A percentile compares a stretch with the other conserved stretches of the same genome.
phyloP scores from a whole-genome alignment of 306 rosid species.

The Cicer arietinum region DNA sequence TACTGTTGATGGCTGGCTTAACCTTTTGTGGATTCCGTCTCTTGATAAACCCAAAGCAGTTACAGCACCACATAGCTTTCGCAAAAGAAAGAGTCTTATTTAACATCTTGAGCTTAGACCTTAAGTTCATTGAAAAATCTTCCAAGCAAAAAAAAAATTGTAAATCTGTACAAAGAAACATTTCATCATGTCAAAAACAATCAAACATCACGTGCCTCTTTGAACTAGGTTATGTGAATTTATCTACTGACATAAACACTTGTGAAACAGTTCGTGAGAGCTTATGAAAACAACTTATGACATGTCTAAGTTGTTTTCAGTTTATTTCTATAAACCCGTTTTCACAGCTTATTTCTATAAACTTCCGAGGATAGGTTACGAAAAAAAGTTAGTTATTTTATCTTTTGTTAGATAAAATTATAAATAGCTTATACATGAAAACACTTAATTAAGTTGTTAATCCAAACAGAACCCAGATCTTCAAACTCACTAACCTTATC shows the following conservation, averaged over 20 bases:
- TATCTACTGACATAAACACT: too few relatives aligned
- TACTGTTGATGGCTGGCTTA: conserved; percentile 46
- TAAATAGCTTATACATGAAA: too few relatives aligned
- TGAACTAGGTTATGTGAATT: too few relatives aligned
- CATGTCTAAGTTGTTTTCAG: too few relatives aligned
- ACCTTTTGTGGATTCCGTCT: conserved; percentile 51
- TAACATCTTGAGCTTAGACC: conserved; percentile 62
- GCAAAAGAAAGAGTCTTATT: conserved; percentile 56
- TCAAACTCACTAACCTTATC: not conserved
- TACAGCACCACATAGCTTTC: conserved; percentile 76
- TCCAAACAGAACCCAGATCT: conserved; percentile 8
- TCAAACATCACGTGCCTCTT: not conserved
- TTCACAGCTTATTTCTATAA: too few relatives aligned
- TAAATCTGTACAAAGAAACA: conserved; percentile 48
- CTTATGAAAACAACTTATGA: too few relatives aligned
- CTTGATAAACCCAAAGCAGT: conserved; percentile 82
- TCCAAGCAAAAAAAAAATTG: conserved; percentile 46
- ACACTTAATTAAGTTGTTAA: too few relatives aligned
- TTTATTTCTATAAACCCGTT: too few relatives aligned
- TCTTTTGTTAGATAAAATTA: too few relatives aligned
- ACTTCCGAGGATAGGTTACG: too few relatives aligned
- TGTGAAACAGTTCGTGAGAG: too few relatives aligned
- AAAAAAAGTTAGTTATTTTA: too few relatives aligned
- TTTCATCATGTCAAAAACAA: conserved; percentile 36
- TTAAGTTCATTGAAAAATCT: conserved; percentile 42